Conservation (phyloP, 2,329 filamentous ascomycete genomes). For the Fusarium chlamydosporum region DNA sequence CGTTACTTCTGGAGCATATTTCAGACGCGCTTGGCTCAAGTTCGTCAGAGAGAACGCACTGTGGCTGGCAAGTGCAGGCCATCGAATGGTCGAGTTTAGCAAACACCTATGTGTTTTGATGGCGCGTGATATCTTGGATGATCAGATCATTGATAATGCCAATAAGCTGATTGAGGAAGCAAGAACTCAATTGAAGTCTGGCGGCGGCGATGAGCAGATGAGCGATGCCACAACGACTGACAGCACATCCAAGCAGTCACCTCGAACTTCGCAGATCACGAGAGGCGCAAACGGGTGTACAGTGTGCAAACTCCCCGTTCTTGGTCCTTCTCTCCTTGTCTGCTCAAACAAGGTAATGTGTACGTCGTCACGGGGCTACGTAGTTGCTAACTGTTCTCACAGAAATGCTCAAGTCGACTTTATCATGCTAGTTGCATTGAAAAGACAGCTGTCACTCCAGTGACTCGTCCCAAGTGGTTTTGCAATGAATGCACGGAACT, state of each 20-base stretch:
- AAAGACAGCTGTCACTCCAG: slow-evolving; percentile 54
- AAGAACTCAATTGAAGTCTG: slow-evolving; percentile 50
- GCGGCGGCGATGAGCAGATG: slow-evolving; percentile 14
- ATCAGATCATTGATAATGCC: slow-evolving; percentile 60
- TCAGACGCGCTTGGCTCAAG: slow-evolving; percentile 65
- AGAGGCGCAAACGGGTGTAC: slow-evolving; percentile 63
- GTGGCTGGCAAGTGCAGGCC: slow-evolving; percentile 66
- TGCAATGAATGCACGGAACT: slow-evolving; percentile 60
- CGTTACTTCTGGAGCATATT: slow-evolving; percentile 66
- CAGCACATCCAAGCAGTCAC: slow-evolving; percentile 48
- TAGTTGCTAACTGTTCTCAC: slow-evolving; percentile 31
- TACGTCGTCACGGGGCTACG: not conserved
- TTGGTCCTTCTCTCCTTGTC: slow-evolving; percentile 63
- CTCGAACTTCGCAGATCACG: slow-evolving; percentile 56
- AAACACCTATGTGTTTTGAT: slow-evolving; percentile 68
- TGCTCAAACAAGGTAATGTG: slow-evolving; percentile 65
- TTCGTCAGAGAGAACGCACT: slow-evolving; percentile 65
- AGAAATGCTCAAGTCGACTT: slow-evolving; percentile 61
- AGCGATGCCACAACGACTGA: slow-evolving; percentile 35
- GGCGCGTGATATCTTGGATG: slow-evolving; percentile 63
- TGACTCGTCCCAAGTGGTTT: slow-evolving; percentile 58
- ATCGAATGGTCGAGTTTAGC: slow-evolving; percentile 67
- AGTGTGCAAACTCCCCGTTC: slow-evolving; percentile 64
- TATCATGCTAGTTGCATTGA: slow-evolving; percentile 66
- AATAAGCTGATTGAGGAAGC: slow-evolving; percentile 61